Conservation (phyloP, 345 rosid genomes). For the Noccaea bulbosa region DNA sequence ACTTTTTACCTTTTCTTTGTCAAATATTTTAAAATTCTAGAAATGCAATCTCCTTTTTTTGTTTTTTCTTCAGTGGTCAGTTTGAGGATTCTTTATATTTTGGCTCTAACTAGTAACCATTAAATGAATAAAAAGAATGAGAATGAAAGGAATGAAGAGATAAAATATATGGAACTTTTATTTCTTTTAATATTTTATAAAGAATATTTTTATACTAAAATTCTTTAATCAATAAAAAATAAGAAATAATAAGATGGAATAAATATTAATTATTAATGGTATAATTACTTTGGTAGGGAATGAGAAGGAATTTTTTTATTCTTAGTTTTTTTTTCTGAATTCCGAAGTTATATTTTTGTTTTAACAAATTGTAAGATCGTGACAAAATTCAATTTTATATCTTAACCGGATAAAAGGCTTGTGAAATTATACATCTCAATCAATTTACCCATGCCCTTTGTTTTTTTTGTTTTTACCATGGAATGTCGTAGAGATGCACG, state of each 20-base stretch:
- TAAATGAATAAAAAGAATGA: too few species aligned
- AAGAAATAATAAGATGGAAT: too few species aligned
- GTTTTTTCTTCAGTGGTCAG: neutral
- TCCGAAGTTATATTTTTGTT: neutral
- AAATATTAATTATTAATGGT: too few species aligned
- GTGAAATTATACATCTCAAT: neutral
- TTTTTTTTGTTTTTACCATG: neutral
- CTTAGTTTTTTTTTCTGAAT: too few species aligned
- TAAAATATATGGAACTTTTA: too few species aligned
- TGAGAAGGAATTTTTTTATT: too few species aligned
- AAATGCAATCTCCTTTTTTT: neutral
- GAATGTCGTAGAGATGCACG: conserved; percentile 23
- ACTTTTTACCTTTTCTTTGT: conserved; percentile 24
- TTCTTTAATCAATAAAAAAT: too few species aligned
- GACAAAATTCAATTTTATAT: neutral
- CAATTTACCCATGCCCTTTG: neutral
- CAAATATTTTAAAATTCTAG: neutral
- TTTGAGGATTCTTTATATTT: neutral
- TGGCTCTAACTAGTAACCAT: too few species aligned
- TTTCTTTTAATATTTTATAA: too few species aligned
- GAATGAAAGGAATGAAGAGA: too few species aligned
- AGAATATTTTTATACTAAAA: too few species aligned
- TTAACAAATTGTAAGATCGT: neutral
- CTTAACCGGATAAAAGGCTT: neutral
- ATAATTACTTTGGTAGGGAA: too few species aligned